A percentile compares a stretch with the other conserved stretches of the same genome.
Conservation (phyloP, 2,329 filamentous ascomycete genomes). For the Aureobasidium musti region DNA sequence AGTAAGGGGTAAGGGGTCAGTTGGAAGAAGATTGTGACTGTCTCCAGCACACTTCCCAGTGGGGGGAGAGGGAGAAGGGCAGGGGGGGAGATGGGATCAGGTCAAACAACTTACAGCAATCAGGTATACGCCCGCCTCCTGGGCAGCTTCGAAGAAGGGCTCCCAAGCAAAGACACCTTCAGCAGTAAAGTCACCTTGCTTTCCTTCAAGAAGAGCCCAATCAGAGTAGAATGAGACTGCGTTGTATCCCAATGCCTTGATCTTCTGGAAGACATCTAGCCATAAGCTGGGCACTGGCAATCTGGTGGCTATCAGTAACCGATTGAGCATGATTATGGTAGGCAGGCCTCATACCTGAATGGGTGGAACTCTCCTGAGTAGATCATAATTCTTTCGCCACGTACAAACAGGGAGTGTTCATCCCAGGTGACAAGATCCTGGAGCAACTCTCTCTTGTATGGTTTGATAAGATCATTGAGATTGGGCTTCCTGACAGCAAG, state of each 20-base stretch:
- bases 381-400: slow-evolving; percentile 68
- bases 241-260: slow-evolving; percentile 78
- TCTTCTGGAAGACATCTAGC: slow-evolving; percentile 77
- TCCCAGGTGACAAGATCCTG: slow-evolving; percentile 71
- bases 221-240: slow-evolving; percentile 76
- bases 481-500: slow-evolving; percentile 52
- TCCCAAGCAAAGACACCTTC: slow-evolving; percentile 72
- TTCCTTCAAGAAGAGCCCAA: slow-evolving; percentile 76
- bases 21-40: too few relatives aligned
- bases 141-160: slow-evolving; percentile 75
- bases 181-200: slow-evolving; percentile 66
- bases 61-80: too few relatives aligned
- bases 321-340: too few relatives aligned
- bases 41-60: too few relatives aligned
- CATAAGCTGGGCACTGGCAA: slow-evolving; percentile 64
- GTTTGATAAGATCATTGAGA: slow-evolving; percentile 52
- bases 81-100: too few relatives aligned
- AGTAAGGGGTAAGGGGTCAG: too few relatives aligned
- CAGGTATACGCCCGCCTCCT: slow-evolving; percentile 72
- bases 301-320: slow-evolving; percentile 39
- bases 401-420: slow-evolving; percentile 65
- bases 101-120: slow-evolving; percentile 53
- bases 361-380: slow-evolving; percentile 76
- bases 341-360: slow-evolving; percentile 45
- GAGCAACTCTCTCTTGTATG: slow-evolving; percentile 53